Base-by-base conservation (phyloP, 768 basidiomycete species). In the Solioccasus polychromus region DNA sequence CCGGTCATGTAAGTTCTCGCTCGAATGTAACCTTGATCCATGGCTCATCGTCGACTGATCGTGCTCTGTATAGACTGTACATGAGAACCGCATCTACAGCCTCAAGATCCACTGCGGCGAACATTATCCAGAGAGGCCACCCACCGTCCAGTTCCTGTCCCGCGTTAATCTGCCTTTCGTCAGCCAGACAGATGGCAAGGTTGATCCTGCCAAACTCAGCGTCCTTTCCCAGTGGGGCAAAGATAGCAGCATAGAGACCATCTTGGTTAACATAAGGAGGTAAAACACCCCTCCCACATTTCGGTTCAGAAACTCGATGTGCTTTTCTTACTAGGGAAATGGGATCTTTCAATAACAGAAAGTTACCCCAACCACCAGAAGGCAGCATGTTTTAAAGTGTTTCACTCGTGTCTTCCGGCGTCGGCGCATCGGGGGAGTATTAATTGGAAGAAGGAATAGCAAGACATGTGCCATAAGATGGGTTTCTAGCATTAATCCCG, bases 1-100 rank as follows among this genome's bases (percentile, higher is more conserved):
- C 96, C 25, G 94, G 94, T 41, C 94, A 99, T 69, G 92, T 94
- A 67, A 50, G 89, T 74, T 17, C 18, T n/a, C 28, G 8, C 23
- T 23, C 18, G 28, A 36, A 8, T 35, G 22, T 28, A 17, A 17
- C 42, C 32, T 43, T 43, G 46, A 52, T 44, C 51, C 32, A 40
- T 22, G 46, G 35, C n/a, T n/a, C 42, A 54, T 52, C 51, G 51
- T 15, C 18, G 14, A 23, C 51, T 58, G 38, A 58, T 54, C 55
- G 39, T 14, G 39, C 17, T 19, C 32, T 11, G 8, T 56, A n/a
- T n/a, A 95, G 90, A 95, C 93, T 19, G 92, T 95, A 4, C 93
- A 97, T 69, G 95, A 99, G 79, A 99, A 98, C 71, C 82, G 96
- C 43, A 99, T 98, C 71, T 99, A 97, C 79, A 86, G 83, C 41